These are phyloP conservation scores for Penium margaritaceum DNA, from an alignment of 139 green algal genomes.

Conservation along the genomic window DNA sequence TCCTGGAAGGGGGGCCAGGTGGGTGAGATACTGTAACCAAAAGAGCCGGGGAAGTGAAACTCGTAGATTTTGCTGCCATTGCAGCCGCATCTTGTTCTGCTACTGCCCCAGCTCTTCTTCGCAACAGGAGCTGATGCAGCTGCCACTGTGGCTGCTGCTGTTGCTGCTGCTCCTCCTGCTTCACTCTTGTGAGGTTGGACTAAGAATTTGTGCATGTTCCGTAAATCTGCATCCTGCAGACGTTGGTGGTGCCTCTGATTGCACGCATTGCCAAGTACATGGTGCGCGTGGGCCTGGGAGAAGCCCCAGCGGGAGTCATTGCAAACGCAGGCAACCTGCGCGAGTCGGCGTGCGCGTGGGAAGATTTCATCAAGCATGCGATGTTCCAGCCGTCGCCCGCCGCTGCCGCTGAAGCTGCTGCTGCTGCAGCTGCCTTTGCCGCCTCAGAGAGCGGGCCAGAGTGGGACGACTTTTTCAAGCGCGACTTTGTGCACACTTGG, in stretches of 20 bases:
- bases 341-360: neutral
- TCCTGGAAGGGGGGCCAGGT: too few relatives aligned
- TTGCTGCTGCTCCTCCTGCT: neutral
- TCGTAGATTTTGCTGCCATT: too few relatives aligned
- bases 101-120: neutral
- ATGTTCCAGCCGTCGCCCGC: neutral
- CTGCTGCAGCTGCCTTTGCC: too few relatives aligned
- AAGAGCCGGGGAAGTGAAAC: too few relatives aligned
- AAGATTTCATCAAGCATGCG: conserved; percentile 2
- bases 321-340: neutral
- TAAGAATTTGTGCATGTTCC: too few relatives aligned
- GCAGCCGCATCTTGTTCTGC: too few relatives aligned
- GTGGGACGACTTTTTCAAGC: too few relatives aligned
- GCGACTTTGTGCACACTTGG: too few relatives aligned
- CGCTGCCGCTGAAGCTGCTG: neutral
- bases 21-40: too few relatives aligned
- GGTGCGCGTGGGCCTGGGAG: conserved; percentile 6
- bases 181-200: neutral
- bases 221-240: neutral
- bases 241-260: conserved; percentile 4
- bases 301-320: neutral
- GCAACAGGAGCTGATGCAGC: neutral
- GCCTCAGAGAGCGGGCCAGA: too few relatives aligned
- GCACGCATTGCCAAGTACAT: conserved; percentile 8
- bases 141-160: neutral